phyloP scores from a whole-genome alignment of 2,329 filamentous ascomycete species.

The Raffaelea deltoideospora region DNA sequence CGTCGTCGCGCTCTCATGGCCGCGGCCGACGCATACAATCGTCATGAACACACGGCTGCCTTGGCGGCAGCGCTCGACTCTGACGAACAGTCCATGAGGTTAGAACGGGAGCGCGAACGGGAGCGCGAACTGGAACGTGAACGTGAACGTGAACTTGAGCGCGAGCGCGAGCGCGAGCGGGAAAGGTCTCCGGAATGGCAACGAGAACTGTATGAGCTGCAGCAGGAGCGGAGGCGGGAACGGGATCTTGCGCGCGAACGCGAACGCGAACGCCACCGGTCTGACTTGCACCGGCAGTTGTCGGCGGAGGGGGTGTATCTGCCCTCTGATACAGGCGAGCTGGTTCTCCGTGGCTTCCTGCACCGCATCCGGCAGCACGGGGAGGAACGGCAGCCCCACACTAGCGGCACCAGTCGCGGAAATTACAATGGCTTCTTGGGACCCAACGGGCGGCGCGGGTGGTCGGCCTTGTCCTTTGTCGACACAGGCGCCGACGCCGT shows the following conservation, averaged over 20 bases:
- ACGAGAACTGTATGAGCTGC: too few relatives aligned
- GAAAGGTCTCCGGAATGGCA: too few relatives aligned
- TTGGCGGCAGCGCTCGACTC: neutral
- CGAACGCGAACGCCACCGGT: neutral
- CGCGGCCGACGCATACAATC: neutral
- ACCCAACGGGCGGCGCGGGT: too few relatives aligned
- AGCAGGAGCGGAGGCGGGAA: neutral
- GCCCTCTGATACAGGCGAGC: neutral
- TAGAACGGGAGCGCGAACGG: neutral
- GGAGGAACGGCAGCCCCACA: neutral
- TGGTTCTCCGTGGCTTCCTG: slow-evolving; percentile 1
- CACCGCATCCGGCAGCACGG: neutral
- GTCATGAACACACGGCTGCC: too few relatives aligned
- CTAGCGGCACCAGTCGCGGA: too few relatives aligned
- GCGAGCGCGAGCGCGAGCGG: neutral
- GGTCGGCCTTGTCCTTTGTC: too few relatives aligned
- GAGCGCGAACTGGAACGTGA: neutral
- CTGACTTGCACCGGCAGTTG: too few relatives aligned
- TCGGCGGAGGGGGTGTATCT: too few relatives aligned
- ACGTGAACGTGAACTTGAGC: neutral
- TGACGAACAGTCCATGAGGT: too few relatives aligned
- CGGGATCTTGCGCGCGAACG: neutral
- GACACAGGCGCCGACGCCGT: too few relatives aligned
- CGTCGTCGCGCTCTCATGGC: slow-evolving; percentile 9
- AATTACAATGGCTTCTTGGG: too few relatives aligned